phyloP scores from a whole-genome alignment of 306 rosid genomes.

The Benincasa hispida region DNA sequence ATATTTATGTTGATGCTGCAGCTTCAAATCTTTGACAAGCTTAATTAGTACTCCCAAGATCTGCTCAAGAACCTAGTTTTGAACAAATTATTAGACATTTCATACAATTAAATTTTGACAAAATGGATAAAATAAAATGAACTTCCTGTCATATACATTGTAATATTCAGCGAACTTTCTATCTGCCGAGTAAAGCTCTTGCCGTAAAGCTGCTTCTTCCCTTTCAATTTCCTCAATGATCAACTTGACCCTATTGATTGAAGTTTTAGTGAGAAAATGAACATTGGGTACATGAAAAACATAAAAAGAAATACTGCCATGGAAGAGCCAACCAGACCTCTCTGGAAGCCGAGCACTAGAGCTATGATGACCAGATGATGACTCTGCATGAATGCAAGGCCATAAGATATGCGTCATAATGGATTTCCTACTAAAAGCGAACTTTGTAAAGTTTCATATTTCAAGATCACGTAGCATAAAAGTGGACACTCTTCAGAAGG shows the following conservation, averaged over 20 bases:
- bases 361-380: slow-evolving; percentile 53
- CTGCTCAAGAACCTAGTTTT: slow-evolving; percentile 79
- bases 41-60: slow-evolving; percentile 77
- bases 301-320: neutral
- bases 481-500: neutral
- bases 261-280: slow-evolving; percentile 14
- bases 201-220: slow-evolving; percentile 76
- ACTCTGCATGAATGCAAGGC: slow-evolving; percentile 27
- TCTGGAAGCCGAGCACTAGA: slow-evolving; percentile 72
- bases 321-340: slow-evolving; percentile 35
- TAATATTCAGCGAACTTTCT: slow-evolving; percentile 85
- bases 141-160: slow-evolving; percentile 33
- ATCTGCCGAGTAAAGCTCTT: slow-evolving; percentile 78
- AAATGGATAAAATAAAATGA: neutral
- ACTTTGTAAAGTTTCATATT: neutral
- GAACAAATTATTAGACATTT: slow-evolving; percentile 10
- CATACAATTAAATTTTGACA: neutral
- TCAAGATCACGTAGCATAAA: neutral
- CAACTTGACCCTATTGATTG: slow-evolving; percentile 55
- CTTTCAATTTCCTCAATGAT: slow-evolving; percentile 79
- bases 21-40: slow-evolving; percentile 86
- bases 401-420: slow-evolving; percentile 1
- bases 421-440: neutral
- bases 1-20: slow-evolving; percentile 84
- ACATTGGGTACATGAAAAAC: neutral